These are phyloP conservation scores for Scortechinia acanthostroma DNA, from an alignment of 2,329 filamentous ascomycete species.

Conservation along the genomic window DNA sequence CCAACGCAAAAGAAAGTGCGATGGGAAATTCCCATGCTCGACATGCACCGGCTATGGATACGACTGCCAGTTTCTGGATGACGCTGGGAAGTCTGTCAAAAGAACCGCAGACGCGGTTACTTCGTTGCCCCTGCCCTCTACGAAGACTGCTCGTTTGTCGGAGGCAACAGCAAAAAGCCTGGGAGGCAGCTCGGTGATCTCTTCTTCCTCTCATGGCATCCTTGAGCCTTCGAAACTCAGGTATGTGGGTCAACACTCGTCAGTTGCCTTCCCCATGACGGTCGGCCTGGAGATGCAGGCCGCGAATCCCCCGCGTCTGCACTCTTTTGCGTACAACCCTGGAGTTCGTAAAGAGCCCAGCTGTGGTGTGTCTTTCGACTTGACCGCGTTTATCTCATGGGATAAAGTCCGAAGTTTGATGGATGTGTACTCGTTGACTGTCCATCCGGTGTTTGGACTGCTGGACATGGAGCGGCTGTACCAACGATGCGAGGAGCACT, in stretches of 20 bases:
- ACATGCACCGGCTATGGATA: slow-evolving; percentile 11
- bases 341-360: slow-evolving; percentile 17
- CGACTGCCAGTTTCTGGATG: slow-evolving; percentile 7
- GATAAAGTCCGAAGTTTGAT: slow-evolving; percentile 13
- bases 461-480: slow-evolving; percentile 14
- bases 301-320: slow-evolving; percentile 19
- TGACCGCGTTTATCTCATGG: slow-evolving; percentile 13
- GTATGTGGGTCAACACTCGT: slow-evolving; percentile 17
- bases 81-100: slow-evolving; percentile 1
- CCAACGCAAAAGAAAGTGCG: slow-evolving; percentile 13
- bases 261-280: slow-evolving; percentile 19
- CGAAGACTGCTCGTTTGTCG: background rate
- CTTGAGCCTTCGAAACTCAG: slow-evolving; percentile 17
- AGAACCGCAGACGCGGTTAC: background rate
- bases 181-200: background rate
- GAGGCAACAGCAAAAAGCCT: background rate
- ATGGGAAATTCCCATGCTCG: slow-evolving; percentile 12
- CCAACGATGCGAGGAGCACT: slow-evolving; percentile 15
- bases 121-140: background rate
- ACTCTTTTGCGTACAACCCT: slow-evolving; percentile 24
- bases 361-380: slow-evolving; percentile 8
- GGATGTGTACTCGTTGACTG: slow-evolving; percentile 14
- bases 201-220: slow-evolving; percentile 10
- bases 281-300: slow-evolving; percentile 19
- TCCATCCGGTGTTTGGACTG: slow-evolving; percentile 20